Evolutionary conservation across 805 yeast species (phyloP), one percentile per base, ranked within the genome.

Genomic region (Metahyphopichia silvanorum): DNA sequence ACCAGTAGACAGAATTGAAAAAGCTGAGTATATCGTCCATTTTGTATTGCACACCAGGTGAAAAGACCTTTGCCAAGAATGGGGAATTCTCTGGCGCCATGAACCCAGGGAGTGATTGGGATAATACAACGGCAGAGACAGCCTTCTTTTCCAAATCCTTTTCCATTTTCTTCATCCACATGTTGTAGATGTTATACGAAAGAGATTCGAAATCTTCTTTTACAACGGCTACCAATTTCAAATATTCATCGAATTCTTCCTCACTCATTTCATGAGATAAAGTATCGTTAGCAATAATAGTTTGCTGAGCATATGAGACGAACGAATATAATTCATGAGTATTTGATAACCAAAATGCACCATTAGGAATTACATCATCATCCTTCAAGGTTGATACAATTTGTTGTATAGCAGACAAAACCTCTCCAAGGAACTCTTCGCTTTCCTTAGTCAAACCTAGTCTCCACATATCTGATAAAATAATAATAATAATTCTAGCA

Each of bases 381-480:
- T 91, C 96, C 46, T 82, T 82, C 52, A 83, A 70, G n/a, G 71
- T 63, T 32, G 84, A 74, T 12, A 91, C 95, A 40, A 85, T 80
- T 31, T 76, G 78, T 66, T 91, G 98, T 46, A 93, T 87, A 2
- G 85, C 83, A 18, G 86, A 77, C 55, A 91, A 72, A 2, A 88
- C 94, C 55, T 84, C 89, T 29, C 96, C 96, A 40, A 93, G 66
- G 54, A 93, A 85, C 35, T 79, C 80, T 66, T 93, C 98, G 53
- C 91, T 80, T 59, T 91, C 96, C 44, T 83, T 79, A 11, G 96
- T 87, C 49, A 88, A 74, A 2, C 98, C 98, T 29, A 91, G 71
- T 62, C 98, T 77, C 98, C 98, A 93, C 98, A 93, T 88, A 59
- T 93, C 98, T 50, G 94, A 82, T 43, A 91, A 69, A 21, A 91